Evolutionary conservation across 805 yeast species (phyloP).

Genomic region (Pichia nanzhaoensis): DNA sequence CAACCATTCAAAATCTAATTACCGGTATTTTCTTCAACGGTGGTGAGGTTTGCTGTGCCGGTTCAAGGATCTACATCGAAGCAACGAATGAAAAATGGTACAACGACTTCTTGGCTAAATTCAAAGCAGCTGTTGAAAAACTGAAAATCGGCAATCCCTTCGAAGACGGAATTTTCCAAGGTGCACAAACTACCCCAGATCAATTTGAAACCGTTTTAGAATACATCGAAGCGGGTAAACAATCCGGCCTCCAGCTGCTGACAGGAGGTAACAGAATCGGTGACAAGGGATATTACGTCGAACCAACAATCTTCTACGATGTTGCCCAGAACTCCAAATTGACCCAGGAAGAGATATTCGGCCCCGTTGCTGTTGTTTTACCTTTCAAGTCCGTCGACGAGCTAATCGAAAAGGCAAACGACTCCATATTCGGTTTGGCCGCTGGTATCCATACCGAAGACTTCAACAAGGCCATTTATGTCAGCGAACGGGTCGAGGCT

Average conservation of each 20-base stretch:
- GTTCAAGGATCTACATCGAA: slow-evolving; percentile 72
- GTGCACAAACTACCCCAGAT: slow-evolving; percentile 67
- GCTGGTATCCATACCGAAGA: slow-evolving; percentile 70
- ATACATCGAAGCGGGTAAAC: slow-evolving; percentile 60
- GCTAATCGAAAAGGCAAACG: slow-evolving; percentile 59
- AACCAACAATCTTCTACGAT: slow-evolving; percentile 70
- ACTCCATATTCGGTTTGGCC: slow-evolving; percentile 70
- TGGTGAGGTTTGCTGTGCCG: slow-evolving; percentile 80
- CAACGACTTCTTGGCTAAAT: slow-evolving; percentile 52
- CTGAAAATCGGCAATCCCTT: slow-evolving; percentile 73
- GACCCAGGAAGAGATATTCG: slow-evolving; percentile 70
- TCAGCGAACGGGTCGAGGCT: slow-evolving; percentile 58
- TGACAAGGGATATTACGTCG: slow-evolving; percentile 61
- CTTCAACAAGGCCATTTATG: slow-evolving; percentile 54
- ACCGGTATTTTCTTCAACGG: slow-evolving; percentile 72
- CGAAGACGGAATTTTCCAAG: slow-evolving; percentile 59
- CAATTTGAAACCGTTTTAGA: slow-evolving; percentile 65
- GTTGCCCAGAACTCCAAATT: slow-evolving; percentile 56
- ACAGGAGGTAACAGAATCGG: slow-evolving; percentile 67
- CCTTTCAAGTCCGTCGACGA: slow-evolving; percentile 66
- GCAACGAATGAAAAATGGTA: slow-evolving; percentile 46
- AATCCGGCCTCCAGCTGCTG: slow-evolving; percentile 58
- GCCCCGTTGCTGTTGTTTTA: slow-evolving; percentile 68
- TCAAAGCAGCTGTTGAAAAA: slow-evolving; percentile 51
- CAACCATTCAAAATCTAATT: slow-evolving; percentile 43